phyloP scores from a whole-genome alignment of 1,284 basidiomycete species.

The Puccinia polysora region DNA sequence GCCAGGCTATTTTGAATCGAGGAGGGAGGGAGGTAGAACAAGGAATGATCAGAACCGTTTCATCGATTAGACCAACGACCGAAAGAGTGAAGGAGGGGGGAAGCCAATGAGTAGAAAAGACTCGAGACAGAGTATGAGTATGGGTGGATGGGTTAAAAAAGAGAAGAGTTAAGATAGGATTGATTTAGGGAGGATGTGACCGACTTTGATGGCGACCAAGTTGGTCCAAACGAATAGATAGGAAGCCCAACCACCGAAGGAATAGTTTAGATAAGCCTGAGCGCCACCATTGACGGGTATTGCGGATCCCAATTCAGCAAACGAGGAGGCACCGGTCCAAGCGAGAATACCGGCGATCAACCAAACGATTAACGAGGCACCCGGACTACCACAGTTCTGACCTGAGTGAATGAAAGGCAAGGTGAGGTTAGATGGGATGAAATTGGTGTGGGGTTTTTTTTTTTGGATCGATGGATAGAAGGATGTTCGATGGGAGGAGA shows the following conservation, averaged over 20 bases:
- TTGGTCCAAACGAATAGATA: conserved; percentile 58
- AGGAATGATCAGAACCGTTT: not conserved
- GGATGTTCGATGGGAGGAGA: not conserved
- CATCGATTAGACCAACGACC: too few relatives aligned
- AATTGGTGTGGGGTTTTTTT: too few relatives aligned
- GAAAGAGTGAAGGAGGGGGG: too few relatives aligned
- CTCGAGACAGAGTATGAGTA: too few relatives aligned
- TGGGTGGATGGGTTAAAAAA: not conserved
- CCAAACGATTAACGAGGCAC: conserved; percentile 49
- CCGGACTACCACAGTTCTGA: conserved; percentile 61
- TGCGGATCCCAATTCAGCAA: conserved; percentile 54
- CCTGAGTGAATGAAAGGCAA: not conserved
- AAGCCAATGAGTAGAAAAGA: too few relatives aligned
- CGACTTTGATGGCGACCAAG: conserved; percentile 52
- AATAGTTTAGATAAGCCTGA: conserved; percentile 87
- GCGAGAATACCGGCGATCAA: conserved; percentile 67
- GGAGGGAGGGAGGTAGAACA: not conserved
- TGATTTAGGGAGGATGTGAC: not conserved
- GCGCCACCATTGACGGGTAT: conserved; percentile 70
- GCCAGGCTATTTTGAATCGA: conserved; percentile 17
- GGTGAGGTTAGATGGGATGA: not conserved
- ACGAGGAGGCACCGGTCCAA: conserved; percentile 67
- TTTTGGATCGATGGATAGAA: not conserved
- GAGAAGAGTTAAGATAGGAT: not conserved
- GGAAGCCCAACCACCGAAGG: conserved; percentile 80